Evolutionary conservation across 2,329 filamentous ascomycete genomes (phyloP), one percentile per base, ranked within the genome.

Genomic region (Xylaria sp.): DNA sequence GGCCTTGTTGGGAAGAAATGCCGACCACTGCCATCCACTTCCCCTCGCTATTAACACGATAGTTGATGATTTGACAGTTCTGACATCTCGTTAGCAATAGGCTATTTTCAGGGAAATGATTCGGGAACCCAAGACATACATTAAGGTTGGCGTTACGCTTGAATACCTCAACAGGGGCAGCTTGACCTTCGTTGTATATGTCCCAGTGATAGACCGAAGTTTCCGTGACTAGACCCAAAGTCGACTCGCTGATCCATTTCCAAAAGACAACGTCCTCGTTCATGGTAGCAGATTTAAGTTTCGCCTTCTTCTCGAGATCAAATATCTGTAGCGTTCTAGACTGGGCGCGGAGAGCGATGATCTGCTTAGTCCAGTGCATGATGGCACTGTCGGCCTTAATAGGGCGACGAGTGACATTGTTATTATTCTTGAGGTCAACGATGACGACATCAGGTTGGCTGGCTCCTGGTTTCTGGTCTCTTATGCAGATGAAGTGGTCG

Each of bases 301-400:
- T 98, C 82, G 92, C 89, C 86, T 98, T 99, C 77, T 91, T 89
- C 76, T 90, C 91, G 69, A 99, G 88, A 81, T 99, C 95, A 83
- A 99, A 99, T 81, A 99, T 97, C 85, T 99, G 97, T 70, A 99
- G 88, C 74, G 96, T 99, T 79, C 94, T 89, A 72, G 92, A 92
- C 81, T 98, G 93, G 58, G 96, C 95, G 84, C 97, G 97, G 75
- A 99, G 88, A 71, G 97, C 96, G 78, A 99, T 98, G 81, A 99
- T 93, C 82, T 97, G 93, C 81, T 92, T 93, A 76, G 88, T 91
- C 93, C 93, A 97, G 88, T 99, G 96, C 96, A 99, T 98, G 81
- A 99, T 97, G 77, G 97, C 96, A 89, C 94, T 98, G 84, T 99
- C 96, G 78, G 96, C 96, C 86, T 97, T 98, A 86, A 99, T 99